Conservation (phyloP, 257 asterid species). For the Dorcoceras hygrometricum region DNA sequence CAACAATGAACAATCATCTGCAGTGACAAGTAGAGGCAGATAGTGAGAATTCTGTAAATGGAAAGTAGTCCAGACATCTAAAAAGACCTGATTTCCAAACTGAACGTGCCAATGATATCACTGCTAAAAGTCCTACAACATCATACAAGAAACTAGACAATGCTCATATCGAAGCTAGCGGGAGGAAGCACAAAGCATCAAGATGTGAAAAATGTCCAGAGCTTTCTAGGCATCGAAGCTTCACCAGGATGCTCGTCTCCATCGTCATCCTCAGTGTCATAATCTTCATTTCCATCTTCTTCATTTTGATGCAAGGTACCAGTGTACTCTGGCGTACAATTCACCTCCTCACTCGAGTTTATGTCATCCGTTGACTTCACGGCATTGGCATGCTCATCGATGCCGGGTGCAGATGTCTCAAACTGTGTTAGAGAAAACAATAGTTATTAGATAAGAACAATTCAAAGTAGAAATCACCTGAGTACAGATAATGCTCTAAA, state of each 20-base stretch:
- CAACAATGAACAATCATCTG: neutral
- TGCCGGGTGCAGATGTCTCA: slow-evolving; percentile 25
- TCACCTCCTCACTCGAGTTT: slow-evolving; percentile 42
- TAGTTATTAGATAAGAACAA: slow-evolving; percentile 4
- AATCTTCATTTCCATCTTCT: slow-evolving; percentile 29
- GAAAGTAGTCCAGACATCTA: neutral
- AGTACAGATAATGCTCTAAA: slow-evolving; percentile 12
- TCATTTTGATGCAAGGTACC: slow-evolving; percentile 36
- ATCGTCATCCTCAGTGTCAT: slow-evolving; percentile 31
- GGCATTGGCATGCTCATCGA: slow-evolving; percentile 27
- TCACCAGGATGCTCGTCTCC: slow-evolving; percentile 51
- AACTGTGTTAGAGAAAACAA: slow-evolving; percentile 38
- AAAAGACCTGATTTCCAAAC: neutral
- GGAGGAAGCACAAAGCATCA: slow-evolving; percentile 28
- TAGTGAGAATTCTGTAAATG: neutral
- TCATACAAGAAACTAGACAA: neutral
- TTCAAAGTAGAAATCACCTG: neutral
- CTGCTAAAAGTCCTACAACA: neutral
- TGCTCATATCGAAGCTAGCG: neutral
- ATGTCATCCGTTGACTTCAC: slow-evolving; percentile 26
- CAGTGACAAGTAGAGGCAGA: neutral
- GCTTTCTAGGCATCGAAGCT: slow-evolving; percentile 55
- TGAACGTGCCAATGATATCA: neutral
- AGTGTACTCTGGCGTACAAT: slow-evolving; percentile 41
- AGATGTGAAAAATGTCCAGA: slow-evolving; percentile 84